Conservation (phyloP, 2,329 filamentous ascomycete genomes). For the Gaeumannomyces tritici region DNA sequence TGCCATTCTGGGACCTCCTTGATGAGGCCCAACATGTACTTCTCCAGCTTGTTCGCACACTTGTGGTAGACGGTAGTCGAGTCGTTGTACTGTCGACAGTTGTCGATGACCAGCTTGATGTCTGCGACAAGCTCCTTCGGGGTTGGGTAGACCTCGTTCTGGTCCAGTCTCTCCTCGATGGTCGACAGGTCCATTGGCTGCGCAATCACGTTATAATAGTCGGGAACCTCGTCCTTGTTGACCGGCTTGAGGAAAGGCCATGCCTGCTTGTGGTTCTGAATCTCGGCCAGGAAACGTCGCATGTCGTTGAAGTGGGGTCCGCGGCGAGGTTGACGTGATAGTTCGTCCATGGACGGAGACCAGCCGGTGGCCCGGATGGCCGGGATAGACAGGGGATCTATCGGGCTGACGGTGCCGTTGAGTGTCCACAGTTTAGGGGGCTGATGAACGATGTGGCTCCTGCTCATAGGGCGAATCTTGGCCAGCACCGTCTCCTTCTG, state of each 20-base stretch:
- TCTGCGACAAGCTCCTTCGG: conserved; percentile 67
- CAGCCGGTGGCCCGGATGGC: conserved; percentile 64
- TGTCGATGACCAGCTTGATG: conserved; percentile 61
- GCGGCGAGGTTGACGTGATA: conserved; percentile 64
- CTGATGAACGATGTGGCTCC: conserved; percentile 57
- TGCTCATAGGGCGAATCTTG: conserved; percentile 63
- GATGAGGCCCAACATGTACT: conserved; percentile 65
- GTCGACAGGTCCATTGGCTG: conserved; percentile 68
- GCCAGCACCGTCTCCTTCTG: conserved; percentile 66
- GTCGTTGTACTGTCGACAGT: conserved; percentile 66
- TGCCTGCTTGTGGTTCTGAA: conserved; percentile 62
- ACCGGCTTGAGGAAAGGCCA: conserved; percentile 71
- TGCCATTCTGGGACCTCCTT: conserved; percentile 63
- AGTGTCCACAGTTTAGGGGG: conserved; percentile 57
- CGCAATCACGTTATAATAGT: conserved; percentile 72
- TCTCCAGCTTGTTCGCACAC: conserved; percentile 60
- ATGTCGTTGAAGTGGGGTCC: conserved; percentile 67
- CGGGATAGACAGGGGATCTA: conserved; percentile 57
- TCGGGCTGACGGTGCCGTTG: conserved; percentile 37
- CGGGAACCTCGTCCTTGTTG: conserved; percentile 65
- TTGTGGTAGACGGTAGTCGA: conserved; percentile 68
- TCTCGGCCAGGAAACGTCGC: conserved; percentile 61
- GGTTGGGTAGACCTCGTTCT: conserved; percentile 54
- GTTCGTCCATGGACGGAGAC: conserved; percentile 67
- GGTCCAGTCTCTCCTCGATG: conserved; percentile 66